Evolutionary conservation across 2,329 filamentous ascomycete species (phyloP).

Genomic region (Phoma herbarum): DNA sequence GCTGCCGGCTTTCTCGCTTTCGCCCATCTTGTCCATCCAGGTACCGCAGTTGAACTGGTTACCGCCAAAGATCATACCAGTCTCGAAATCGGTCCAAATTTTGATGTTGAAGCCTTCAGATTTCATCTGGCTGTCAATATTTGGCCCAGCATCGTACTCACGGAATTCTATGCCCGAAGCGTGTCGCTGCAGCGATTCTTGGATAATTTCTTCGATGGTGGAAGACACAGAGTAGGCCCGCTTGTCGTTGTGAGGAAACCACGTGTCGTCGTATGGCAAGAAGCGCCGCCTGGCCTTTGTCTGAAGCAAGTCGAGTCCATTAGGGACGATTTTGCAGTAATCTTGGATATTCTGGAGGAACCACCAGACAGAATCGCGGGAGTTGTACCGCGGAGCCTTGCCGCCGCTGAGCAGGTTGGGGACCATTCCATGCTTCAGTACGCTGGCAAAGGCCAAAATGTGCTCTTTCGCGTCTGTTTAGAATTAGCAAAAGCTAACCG

Average conservation of each 20-base stretch:
- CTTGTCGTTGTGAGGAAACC: slow-evolving; percentile 82
- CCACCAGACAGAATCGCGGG: slow-evolving; percentile 97
- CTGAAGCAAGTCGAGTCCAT: slow-evolving; percentile 76
- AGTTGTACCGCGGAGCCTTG: slow-evolving; percentile 89
- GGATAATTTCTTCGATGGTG: slow-evolving; percentile 86
- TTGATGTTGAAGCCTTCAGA: slow-evolving; percentile 91
- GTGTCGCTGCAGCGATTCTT: slow-evolving; percentile 92
- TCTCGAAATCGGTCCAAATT: slow-evolving; percentile 89
- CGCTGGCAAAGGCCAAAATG: slow-evolving; percentile 92
- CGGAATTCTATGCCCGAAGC: slow-evolving; percentile 90
- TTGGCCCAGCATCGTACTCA: slow-evolving; percentile 90
- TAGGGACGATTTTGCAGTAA: slow-evolving; percentile 81
- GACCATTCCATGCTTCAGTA: slow-evolving; percentile 98
- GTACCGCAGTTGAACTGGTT: slow-evolving; percentile 96
- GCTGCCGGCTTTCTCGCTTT: slow-evolving; percentile 86
- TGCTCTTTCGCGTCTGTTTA: slow-evolving; percentile 84
- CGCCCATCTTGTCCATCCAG: slow-evolving; percentile 99
- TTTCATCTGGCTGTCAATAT: slow-evolving; percentile 92
- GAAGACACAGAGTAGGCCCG: slow-evolving; percentile 87
- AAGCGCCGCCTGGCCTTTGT: slow-evolving; percentile 85
- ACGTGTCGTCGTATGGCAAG: slow-evolving; percentile 93
- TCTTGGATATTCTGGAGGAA: slow-evolving; percentile 96
- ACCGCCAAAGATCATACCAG: slow-evolving; percentile 90
- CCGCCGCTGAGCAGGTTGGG: slow-evolving; percentile 91
- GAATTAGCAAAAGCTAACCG: neutral